Percentiles rank a stretch among this genome's conserved stretches.
These are phyloP conservation scores for Podaxis sp. DNA, from an alignment of 768 basidiomycete genomes.

Conservation along the genomic window DNA sequence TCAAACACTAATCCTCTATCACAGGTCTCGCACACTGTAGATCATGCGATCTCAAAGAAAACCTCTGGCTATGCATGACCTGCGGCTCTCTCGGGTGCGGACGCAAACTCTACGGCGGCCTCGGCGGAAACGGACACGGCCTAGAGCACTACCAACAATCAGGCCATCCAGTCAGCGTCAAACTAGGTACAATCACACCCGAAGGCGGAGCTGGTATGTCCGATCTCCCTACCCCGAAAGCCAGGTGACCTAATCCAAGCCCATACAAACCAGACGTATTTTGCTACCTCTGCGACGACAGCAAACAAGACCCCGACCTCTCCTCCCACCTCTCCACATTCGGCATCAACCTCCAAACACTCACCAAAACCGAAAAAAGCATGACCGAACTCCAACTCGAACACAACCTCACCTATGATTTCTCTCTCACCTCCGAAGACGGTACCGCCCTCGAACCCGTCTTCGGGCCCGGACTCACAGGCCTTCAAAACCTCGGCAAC, in stretches of 20 bases:
- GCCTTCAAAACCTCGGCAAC: conserved; percentile 90
- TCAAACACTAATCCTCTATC: not conserved
- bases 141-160: conserved; percentile 73
- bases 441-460: conserved; percentile 87
- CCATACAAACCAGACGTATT: conserved; percentile 68
- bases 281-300: conserved; percentile 90
- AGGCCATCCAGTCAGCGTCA: conserved; percentile 82
- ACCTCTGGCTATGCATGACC: conserved; percentile 93
- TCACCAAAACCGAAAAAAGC: conserved; percentile 92
- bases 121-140: conserved; percentile 89
- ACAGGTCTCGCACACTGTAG: conserved; percentile 82
- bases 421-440: conserved; percentile 83
- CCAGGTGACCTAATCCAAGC: not conserved
- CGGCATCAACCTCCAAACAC: conserved; percentile 80
- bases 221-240: not conserved
- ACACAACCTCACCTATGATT: conserved; percentile 93
- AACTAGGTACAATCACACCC: conserved; percentile 94
- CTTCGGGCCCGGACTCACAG: conserved; percentile 87
- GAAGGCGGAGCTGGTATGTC: conserved; percentile 84
- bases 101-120: conserved; percentile 76
- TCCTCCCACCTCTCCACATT: conserved; percentile 74
- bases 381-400: conserved; percentile 99
- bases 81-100: conserved; percentile 93
- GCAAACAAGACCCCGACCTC: conserved; percentile 75
- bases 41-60: conserved; percentile 83